These are phyloP conservation scores for Penicillium corylophilum DNA, from an alignment of 2,329 filamentous ascomycete species.

Conservation along the genomic window DNA sequence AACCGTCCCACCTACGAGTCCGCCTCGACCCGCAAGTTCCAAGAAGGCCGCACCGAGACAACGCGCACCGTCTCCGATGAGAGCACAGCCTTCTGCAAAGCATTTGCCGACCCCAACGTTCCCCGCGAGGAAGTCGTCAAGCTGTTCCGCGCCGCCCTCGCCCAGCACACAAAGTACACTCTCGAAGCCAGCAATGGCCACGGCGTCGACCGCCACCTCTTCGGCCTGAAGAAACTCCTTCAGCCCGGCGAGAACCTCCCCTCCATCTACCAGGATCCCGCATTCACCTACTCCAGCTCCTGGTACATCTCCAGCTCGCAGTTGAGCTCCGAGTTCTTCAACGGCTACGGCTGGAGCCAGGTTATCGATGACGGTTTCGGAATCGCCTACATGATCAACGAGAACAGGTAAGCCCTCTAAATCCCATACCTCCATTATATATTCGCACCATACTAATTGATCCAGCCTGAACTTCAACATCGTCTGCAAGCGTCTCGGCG, in stretches of 20 bases:
- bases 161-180: conserved; percentile 87
- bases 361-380: conserved; percentile 95
- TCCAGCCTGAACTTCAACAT: conserved; percentile 93
- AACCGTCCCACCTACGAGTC: conserved; percentile 98
- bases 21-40: conserved; percentile 90
- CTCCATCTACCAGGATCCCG: conserved; percentile 80
- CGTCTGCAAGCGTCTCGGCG: conserved; percentile 87
- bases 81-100: conserved; percentile 82
- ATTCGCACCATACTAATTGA: conserved; percentile 9
- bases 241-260: conserved; percentile 78
- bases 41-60: conserved; percentile 93
- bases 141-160: conserved; percentile 78
- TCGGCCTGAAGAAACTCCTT: conserved; percentile 89
- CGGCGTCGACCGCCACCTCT: conserved; percentile 94
- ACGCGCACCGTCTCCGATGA: conserved; percentile 91
- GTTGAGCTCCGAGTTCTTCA: conserved; percentile 94
- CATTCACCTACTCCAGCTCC: conserved; percentile 76
- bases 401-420: conserved; percentile 69
- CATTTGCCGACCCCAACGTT: conserved; percentile 70
- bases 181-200: conserved; percentile 83
- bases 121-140: conserved; percentile 66
- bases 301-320: conserved; percentile 92
- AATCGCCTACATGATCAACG: conserved; percentile 99
- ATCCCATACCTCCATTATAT: not conserved
- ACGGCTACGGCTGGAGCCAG: conserved; percentile 98